phyloP scores from a whole-genome alignment of 2,329 filamentous ascomycete genomes.

The Lasiodiplodia hormozganensis region DNA sequence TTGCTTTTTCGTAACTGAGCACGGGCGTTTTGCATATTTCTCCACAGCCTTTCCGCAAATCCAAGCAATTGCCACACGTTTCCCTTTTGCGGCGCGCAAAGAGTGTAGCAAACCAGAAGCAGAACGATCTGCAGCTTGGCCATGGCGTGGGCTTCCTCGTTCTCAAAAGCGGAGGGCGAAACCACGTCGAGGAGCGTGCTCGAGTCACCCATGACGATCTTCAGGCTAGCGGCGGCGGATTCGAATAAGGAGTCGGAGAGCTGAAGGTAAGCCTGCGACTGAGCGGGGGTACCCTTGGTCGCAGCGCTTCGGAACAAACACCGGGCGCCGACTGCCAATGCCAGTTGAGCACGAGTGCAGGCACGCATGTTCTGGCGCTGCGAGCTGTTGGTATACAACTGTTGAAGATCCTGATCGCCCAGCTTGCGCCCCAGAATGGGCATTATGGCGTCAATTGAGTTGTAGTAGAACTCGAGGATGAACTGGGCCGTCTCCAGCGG shows the following conservation, averaged over 20 bases:
- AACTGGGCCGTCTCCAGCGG: conserved; percentile 23
- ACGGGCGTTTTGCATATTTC: conserved; percentile 26
- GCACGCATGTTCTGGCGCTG: conserved; percentile 22
- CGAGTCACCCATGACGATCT: conserved; percentile 20
- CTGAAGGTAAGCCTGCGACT: conserved; percentile 28
- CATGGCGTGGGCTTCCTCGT: conserved; percentile 29
- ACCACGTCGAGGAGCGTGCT: conserved; percentile 14
- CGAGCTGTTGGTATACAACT: conserved; percentile 15
- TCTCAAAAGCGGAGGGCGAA: conserved; percentile 25
- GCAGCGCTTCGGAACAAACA: conserved; percentile 27
- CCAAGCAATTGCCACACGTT: conserved; percentile 29
- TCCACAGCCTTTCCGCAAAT: conserved; percentile 27
- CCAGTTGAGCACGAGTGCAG: conserved; percentile 23
- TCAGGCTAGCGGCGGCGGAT: conserved; percentile 10
- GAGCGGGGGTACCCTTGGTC: conserved; percentile 24
- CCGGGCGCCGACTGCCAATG: conserved; percentile 11
- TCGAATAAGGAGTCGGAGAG: conserved; percentile 27
- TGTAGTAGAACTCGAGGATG: conserved; percentile 28
- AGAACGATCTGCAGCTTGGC: conserved; percentile 28
- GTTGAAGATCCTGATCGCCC: conserved; percentile 24
- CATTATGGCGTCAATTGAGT: conserved; percentile 21
- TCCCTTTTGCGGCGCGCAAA: conserved; percentile 21
- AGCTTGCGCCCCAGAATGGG: conserved; percentile 20
- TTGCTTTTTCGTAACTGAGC: conserved; percentile 25
- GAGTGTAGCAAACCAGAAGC: conserved; percentile 21